Conservation (phyloP, 2,329 filamentous ascomycete genomes). For the Aspergillus ruber region DNA sequence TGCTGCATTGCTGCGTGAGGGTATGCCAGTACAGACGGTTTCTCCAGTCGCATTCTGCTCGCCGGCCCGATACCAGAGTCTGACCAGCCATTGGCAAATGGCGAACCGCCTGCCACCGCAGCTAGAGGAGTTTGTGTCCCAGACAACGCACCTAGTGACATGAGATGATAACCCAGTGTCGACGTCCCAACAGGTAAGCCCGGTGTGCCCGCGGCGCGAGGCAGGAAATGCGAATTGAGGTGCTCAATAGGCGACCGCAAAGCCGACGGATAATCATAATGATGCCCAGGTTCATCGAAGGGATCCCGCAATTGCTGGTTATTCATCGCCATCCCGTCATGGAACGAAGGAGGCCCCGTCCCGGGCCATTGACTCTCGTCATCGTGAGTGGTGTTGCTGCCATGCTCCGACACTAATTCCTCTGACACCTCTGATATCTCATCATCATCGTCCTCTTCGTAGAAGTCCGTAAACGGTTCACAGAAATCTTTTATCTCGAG, state of each 20-base stretch:
- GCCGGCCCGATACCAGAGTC: constrained; percentile 21
- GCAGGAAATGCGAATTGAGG: constrained; percentile 37
- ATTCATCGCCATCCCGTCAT: constrained; percentile 22
- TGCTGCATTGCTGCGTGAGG: constrained; percentile 15
- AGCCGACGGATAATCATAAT: constrained; percentile 16
- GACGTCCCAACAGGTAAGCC: constrained; percentile 45
- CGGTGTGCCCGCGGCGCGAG: constrained; percentile 38
- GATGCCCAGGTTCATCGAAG: constrained; percentile 19
- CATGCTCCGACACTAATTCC: constrained; percentile 23
- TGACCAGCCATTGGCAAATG: constrained; percentile 34
- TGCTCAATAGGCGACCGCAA: constrained; percentile 34
- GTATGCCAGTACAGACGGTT: constrained; percentile 4
- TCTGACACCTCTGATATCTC: constrained; percentile 31
- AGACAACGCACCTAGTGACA: constrained; percentile 42
- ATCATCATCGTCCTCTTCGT: constrained; percentile 66
- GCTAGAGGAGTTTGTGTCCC: constrained; percentile 45
- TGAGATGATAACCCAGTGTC: constrained; percentile 44
- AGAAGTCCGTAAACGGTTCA: constrained; percentile 92
- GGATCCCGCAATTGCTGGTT: constrained; percentile 22
- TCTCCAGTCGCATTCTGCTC: constrained; percentile 10
- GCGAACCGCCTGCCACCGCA: constrained; percentile 38
- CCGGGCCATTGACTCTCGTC: constrained; percentile 12
- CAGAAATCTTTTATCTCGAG: constrained; percentile 95
- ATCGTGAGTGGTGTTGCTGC: not conserved
- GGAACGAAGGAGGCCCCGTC: constrained; percentile 19